These are phyloP conservation scores for Mycena galopus DNA, from an alignment of 768 basidiomycete genomes.

Conservation along the genomic window DNA sequence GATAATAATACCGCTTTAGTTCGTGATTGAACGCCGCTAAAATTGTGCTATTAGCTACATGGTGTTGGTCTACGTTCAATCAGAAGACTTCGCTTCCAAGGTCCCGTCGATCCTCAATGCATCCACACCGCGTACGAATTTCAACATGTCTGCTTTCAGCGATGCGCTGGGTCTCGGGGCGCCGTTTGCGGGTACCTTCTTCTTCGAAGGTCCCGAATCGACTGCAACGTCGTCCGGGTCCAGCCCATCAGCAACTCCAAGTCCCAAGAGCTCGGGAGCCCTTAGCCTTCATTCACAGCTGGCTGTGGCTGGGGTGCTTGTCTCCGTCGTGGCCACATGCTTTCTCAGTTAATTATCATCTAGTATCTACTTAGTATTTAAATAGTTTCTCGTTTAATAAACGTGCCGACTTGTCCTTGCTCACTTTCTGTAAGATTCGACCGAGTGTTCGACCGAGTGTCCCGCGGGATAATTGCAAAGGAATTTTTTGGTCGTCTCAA, in stretches of 20 bases:
- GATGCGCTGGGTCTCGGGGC: slow-evolving; percentile 46
- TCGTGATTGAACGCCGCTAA: background rate
- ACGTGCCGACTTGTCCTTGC: no score
- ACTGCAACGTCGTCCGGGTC: slow-evolving; percentile 8
- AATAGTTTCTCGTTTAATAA: no score
- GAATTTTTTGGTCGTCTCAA: no score
- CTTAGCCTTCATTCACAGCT: background rate
- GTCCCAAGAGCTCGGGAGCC: slow-evolving; percentile 1
- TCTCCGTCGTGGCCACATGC: background rate
- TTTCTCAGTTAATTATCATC: background rate
- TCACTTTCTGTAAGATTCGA: no score
- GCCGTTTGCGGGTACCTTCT: slow-evolving; percentile 59
- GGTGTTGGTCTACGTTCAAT: slow-evolving; percentile 41
- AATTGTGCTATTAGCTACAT: slow-evolving; percentile 36
- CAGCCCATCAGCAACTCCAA: background rate
- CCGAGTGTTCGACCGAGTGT: no score
- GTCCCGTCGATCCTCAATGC: slow-evolving; percentile 46
- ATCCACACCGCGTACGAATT: slow-evolving; percentile 51
- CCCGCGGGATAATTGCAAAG: no score
- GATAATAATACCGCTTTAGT: slow-evolving; percentile 5
- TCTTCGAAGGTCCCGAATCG: slow-evolving; percentile 53
- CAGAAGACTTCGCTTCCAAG: slow-evolving; percentile 34
- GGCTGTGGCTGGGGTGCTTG: background rate
- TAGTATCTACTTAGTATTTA: background rate
- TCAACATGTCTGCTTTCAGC: slow-evolving; percentile 56